phyloP scores from a whole-genome alignment of 345 rosid genomes.

The Gossypium australe region DNA sequence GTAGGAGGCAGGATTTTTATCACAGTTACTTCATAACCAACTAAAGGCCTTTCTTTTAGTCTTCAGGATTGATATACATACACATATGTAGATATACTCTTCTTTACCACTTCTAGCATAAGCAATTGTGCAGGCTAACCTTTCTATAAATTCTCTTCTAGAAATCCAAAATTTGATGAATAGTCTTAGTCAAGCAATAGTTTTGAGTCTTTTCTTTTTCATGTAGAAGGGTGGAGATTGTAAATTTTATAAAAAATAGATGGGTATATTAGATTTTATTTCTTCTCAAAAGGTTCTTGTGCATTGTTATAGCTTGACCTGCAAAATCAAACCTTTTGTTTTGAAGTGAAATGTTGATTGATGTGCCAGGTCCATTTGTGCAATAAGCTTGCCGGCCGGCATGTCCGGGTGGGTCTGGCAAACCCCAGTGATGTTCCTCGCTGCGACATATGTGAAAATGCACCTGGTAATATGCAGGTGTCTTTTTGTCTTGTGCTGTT shows the following conservation, averaged over 20 bases:
- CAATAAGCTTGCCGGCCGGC: constrained; percentile 81
- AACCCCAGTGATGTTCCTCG: constrained; percentile 58
- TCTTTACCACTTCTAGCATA: background rate
- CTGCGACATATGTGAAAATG: constrained; percentile 82
- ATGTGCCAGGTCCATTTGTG: constrained; percentile 73
- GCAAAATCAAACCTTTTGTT: background rate
- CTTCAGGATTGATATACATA: too few species aligned
- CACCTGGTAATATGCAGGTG: constrained; percentile 46
- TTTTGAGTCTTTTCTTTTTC: background rate
- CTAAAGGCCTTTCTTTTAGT: background rate
- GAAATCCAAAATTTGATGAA: background rate
- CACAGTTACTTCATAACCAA: background rate
- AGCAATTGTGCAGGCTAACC: background rate
- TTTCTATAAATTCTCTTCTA: background rate
- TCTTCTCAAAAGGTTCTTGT: background rate
- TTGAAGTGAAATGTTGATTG: constrained; percentile 11
- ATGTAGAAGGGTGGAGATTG: background rate
- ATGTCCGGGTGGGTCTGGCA: constrained; percentile 73
- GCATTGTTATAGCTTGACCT: background rate
- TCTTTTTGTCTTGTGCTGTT: background rate
- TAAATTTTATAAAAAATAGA: background rate
- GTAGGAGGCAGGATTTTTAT: background rate
- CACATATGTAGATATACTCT: too few species aligned
- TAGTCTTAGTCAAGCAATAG: background rate
- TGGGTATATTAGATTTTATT: constrained; percentile 1